Percentiles rank a stretch among this genome's conserved stretches.
Evolutionary conservation across 2,329 filamentous ascomycete genomes (phyloP).

Genomic region (Kalmusia sp.): DNA sequence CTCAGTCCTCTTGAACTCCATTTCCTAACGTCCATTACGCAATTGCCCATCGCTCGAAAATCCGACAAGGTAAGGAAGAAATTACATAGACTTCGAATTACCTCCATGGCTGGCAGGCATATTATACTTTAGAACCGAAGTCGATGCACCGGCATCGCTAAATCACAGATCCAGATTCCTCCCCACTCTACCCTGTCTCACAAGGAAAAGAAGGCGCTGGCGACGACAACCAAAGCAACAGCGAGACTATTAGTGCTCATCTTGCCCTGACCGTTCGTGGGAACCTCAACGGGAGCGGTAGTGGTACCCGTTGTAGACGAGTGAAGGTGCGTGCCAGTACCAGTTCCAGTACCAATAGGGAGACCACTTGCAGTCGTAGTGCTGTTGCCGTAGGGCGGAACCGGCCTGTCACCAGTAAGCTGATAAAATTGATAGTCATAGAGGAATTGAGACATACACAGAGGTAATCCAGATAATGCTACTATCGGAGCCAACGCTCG

Average conservation of each 20-base stretch:
- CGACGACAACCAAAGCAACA: background rate
- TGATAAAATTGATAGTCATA: background rate
- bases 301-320: too few species aligned
- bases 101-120: too few species aligned
- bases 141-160: background rate
- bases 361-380: background rate
- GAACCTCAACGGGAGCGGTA: background rate
- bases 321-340: background rate
- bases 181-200: background rate
- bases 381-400: background rate
- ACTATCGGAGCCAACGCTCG: background rate
- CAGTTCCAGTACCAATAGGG: background rate
- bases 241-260: background rate
- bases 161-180: background rate
- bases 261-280: slow-evolving; percentile 1
- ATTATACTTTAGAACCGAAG: background rate
- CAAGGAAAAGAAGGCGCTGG: background rate
- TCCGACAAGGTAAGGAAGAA: background rate
- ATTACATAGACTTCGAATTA: too few species aligned
- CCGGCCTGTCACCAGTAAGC: background rate
- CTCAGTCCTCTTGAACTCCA: background rate
- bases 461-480: background rate
- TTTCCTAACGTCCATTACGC: background rate
- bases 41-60: background rate
- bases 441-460: background rate